Conservation (phyloP, 805 yeast species). For the Ogataea nitratoaversa region DNA sequence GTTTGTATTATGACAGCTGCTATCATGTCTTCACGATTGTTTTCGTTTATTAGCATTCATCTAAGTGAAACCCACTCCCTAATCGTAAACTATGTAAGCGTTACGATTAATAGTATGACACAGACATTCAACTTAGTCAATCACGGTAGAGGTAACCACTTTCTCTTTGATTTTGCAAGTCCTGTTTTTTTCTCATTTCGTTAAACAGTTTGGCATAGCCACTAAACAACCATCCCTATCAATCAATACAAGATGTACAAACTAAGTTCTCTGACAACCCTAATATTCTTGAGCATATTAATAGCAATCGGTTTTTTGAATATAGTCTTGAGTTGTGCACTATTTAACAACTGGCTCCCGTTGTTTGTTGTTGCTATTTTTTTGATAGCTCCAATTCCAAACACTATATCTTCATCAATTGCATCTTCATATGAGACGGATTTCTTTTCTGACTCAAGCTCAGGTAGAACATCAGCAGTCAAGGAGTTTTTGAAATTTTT, state of each 20-base stretch:
- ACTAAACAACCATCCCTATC: not conserved
- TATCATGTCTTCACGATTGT: not conserved
- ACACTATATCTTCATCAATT: conserved; percentile 24
- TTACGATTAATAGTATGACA: too few species aligned
- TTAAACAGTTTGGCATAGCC: too few species aligned
- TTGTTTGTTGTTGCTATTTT: conserved; percentile 50
- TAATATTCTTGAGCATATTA: conserved; percentile 67
- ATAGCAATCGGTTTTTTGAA: conserved; percentile 86
- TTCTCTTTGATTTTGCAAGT: too few species aligned
- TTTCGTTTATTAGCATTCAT: too few species aligned
- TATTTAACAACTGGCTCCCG: conserved; percentile 88
- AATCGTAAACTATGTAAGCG: too few species aligned
- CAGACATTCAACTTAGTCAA: too few species aligned
- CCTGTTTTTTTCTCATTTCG: too few species aligned
- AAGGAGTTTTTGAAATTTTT: conserved; percentile 28
- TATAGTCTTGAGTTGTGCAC: conserved; percentile 81
- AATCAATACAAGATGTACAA: conserved; percentile 14
- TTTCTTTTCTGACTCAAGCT: conserved; percentile 25
- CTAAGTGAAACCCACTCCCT: too few species aligned
- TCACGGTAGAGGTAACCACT: too few species aligned
- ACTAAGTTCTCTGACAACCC: conserved; percentile 62
- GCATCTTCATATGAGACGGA: conserved; percentile 27
- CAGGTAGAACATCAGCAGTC: conserved; percentile 16
- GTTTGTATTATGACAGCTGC: conserved; percentile 7
- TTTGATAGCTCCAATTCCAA: conserved; percentile 35